Conservation (phyloP, 225 moss, liverwort and hornwort species). For the Anthoceros angustus region DNA sequence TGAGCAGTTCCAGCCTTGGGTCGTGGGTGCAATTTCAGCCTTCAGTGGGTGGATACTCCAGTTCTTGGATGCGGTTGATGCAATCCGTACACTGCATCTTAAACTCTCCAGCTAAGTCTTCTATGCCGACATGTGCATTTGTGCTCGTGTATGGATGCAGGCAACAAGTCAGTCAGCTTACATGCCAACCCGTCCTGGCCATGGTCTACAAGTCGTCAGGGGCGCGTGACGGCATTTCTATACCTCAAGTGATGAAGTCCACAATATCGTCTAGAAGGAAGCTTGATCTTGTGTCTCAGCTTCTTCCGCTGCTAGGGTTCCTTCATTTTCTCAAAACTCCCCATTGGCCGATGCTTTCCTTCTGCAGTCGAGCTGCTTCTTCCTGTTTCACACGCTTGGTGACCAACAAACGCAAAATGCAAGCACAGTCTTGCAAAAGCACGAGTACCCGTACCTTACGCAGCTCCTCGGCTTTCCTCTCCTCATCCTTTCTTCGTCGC, state of each 20-base stretch:
- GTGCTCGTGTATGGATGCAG: constrained; percentile 40
- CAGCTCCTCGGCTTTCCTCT: constrained; percentile 67
- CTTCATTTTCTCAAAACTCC: constrained; percentile 79
- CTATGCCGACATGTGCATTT: constrained; percentile 90
- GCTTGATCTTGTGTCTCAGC: constrained; percentile 69
- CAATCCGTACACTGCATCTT: constrained; percentile 85
- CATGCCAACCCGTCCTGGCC: background rate
- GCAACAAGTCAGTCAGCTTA: background rate
- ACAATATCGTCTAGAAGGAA: constrained; percentile 69
- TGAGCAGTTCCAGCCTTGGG: no score
- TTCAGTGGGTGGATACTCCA: no score
- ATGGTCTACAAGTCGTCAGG: background rate
- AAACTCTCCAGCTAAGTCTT: constrained; percentile 88
- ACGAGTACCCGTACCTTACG: constrained; percentile 32
- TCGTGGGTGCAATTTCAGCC: no score
- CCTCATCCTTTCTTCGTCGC: constrained; percentile 59
- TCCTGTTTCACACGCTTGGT: constrained; percentile 27
- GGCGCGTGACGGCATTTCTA: background rate
- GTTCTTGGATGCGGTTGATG: no score
- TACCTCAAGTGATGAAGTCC: constrained; percentile 60
- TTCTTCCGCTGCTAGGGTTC: constrained; percentile 61
- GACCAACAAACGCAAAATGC: no score
- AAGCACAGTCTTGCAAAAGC: background rate
- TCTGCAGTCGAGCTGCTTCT: constrained; percentile 51
- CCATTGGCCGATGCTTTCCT: constrained; percentile 44